Base-by-base conservation (phyloP, 2,329 filamentous ascomycete genomes). In the Talaromyces amestolkiae region DNA sequence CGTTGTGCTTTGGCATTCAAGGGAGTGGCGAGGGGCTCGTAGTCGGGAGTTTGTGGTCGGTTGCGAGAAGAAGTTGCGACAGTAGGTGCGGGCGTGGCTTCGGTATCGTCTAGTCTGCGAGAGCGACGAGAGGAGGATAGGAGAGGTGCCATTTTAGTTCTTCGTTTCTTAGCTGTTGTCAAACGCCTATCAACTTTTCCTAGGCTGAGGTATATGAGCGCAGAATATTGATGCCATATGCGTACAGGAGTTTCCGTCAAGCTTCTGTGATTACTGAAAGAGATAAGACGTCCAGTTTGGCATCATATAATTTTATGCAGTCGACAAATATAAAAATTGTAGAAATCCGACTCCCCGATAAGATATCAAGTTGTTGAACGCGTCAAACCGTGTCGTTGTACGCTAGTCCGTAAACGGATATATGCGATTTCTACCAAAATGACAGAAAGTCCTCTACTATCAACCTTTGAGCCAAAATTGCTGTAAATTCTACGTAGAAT, bases 1-100 rank as follows among this genome's bases (percentile, higher is more conserved):
- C 77, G 76, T 66, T 84, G 81, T 2, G 81, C 81, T 10, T 76
- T 72, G 0, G 69, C 67, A 61, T 82, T 85, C 22, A 89, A 81
- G 0, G 85, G 80, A 64, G 83, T 82, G 10, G 76, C 74, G 2
- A 84, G 85, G 17, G 81, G 77, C 72, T 87, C 78, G 72, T 89
- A 89, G 7, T 77, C 70, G 11, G 84, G 60, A 5, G 67, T 63
- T 66, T 35, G 58, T 27, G 56, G 56, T 8, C 60, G 64, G 19
- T 56, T 56, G 31, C 53, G 53, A 37, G 15, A 47, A 15, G 64
- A 47, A 6, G 58, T 19, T 47, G 47, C 53, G 9, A 24, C 31
- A 10, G 24, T 13, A 33, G 60, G 35, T 45, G 51, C 33, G 27
- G 24, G 49, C 5, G 41, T 33, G 10, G 37, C 10, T 43, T 27